Evolutionary conservation across 2,329 filamentous ascomycete genomes (phyloP).

Genomic region (Scedosporium boydii): DNA sequence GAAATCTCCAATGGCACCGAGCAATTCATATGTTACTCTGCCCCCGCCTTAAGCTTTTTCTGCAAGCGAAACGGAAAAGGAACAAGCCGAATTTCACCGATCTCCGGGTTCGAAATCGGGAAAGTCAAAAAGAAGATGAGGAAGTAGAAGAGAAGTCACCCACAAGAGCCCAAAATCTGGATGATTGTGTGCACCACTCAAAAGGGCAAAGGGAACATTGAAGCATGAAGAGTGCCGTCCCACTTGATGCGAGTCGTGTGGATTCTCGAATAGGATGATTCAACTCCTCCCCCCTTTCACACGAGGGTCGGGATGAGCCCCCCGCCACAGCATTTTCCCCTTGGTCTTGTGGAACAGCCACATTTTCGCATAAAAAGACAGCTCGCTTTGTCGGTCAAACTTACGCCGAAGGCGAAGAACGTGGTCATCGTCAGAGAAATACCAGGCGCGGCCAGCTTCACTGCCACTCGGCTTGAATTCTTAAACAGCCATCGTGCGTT

Average conservation of each 20-base stretch:
- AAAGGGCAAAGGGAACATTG: not conserved
- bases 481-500: not conserved
- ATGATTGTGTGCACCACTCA: not conserved
- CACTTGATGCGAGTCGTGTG: not conserved
- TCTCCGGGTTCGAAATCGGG: no score
- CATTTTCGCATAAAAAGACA: not conserved
- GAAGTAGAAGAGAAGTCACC: no score
- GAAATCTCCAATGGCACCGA: not conserved
- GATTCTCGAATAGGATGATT: not conserved
- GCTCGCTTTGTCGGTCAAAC: not conserved
- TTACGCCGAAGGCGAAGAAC: not conserved
- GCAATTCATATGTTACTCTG: not conserved
- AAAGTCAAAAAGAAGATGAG: no score
- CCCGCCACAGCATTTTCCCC: not conserved
- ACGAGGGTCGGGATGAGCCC: not conserved
- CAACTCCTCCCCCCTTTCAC: not conserved
- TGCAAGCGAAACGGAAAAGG: not conserved
- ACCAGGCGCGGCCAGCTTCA: not conserved
- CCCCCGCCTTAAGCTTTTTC: not conserved
- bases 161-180: no score
- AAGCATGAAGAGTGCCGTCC: not conserved
- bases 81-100: no score
- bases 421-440: no score
- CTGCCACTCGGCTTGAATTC: not conserved
- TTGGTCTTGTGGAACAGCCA: not conserved